Percentiles rank a stretch among this genome's conserved stretches.
phyloP scores from a whole-genome alignment of 163 green algal species.

The Botryococcus braunii region DNA sequence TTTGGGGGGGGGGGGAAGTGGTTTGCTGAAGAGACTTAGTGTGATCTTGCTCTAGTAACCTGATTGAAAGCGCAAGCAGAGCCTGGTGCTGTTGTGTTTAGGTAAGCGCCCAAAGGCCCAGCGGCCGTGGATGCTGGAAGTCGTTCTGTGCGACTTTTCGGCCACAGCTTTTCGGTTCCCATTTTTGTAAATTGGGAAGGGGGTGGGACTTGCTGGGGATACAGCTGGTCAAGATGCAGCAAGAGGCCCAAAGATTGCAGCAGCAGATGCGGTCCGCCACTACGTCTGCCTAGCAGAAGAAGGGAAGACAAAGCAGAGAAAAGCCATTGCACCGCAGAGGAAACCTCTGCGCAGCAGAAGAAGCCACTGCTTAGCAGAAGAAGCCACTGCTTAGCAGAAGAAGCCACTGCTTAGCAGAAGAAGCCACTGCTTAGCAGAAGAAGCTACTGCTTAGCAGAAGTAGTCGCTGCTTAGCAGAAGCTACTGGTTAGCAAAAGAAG shows the following conservation, averaged over 20 bases:
- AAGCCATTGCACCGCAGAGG: background rate
- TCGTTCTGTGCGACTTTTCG: background rate
- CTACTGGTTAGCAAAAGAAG: too few relatives aligned
- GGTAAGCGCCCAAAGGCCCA: background rate
- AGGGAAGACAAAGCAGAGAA: background rate
- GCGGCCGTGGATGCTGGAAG: background rate
- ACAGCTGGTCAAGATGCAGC: slow-evolving; percentile 1
- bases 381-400: too few relatives aligned
- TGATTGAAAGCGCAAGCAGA: background rate
- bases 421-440: too few relatives aligned
- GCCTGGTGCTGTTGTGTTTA: background rate
- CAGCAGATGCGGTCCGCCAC: background rate
- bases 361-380: too few relatives aligned
- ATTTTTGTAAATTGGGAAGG: background rate
- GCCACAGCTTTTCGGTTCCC: background rate
- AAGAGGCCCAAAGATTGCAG: slow-evolving; percentile 2
- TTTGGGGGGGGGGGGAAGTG: too few relatives aligned
- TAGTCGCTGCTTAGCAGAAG: too few relatives aligned
- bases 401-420: too few relatives aligned
- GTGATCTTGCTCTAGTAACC: background rate
- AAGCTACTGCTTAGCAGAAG: too few relatives aligned
- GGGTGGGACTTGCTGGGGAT: background rate
- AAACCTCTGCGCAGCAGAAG: too few relatives aligned
- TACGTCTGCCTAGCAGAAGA: background rate
- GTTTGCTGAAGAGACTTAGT: too few relatives aligned